These are phyloP conservation scores for Pulveroboletus ridleyi DNA, from an alignment of 1,284 basidiomycete species.

Conservation along the genomic window DNA sequence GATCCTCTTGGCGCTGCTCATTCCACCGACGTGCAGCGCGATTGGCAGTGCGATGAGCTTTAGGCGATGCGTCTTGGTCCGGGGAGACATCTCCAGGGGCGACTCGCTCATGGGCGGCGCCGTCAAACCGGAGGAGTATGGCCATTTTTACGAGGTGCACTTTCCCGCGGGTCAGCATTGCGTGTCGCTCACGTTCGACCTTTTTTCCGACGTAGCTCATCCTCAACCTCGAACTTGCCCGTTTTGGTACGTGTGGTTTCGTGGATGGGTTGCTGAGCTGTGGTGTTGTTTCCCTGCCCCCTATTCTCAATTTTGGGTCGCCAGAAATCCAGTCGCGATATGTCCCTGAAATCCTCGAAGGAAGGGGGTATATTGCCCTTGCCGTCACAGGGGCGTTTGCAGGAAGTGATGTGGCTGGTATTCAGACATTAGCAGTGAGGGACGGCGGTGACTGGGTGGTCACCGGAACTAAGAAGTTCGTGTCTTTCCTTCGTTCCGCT, in stretches of 20 bases:
- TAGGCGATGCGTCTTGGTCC: conserved; percentile 95
- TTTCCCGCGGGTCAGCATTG: neutral
- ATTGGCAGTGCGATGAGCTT: conserved; percentile 63
- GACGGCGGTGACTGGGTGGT: conserved; percentile 90
- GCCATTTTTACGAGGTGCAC: conserved; percentile 77
- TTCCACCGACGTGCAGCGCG: neutral
- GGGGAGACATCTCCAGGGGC: conserved; percentile 89
- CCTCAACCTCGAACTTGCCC: conserved; percentile 87
- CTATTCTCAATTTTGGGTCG: conserved; percentile 87
- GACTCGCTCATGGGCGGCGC: conserved; percentile 83
- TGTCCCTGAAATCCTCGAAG: conserved; percentile 78
- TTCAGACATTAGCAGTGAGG: conserved; percentile 83
- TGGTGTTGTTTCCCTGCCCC: conserved; percentile 85
- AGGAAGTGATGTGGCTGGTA: conserved; percentile 89
- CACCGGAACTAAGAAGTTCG: conserved; percentile 86
- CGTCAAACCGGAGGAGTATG: conserved; percentile 90
- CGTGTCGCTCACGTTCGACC: conserved; percentile 9
- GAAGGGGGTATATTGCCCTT: conserved; percentile 82
- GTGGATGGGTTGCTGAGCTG: conserved; percentile 86
- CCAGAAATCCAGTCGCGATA: conserved; percentile 73
- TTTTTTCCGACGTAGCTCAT: conserved; percentile 58
- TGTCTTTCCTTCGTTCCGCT: neutral
- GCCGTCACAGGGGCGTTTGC: conserved; percentile 87
- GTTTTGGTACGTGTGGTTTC: conserved; percentile 86
- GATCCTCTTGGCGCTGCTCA: no score